Base-by-base conservation (phyloP, 306 rosid species). In the Cotoneaster glaucophyllus region DNA sequence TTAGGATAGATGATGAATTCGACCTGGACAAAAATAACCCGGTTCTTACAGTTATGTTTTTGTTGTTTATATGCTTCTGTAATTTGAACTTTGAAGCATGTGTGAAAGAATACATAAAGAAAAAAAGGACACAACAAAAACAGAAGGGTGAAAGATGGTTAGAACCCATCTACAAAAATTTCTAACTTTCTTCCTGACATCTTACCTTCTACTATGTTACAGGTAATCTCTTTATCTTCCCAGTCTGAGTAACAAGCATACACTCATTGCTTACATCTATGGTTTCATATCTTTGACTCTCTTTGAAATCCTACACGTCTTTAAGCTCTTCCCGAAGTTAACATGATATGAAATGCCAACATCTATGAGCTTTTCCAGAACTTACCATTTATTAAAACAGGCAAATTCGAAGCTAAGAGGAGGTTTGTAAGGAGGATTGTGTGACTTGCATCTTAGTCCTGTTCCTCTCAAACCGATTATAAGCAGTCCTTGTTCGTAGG, bases 401-500 rank as follows among this genome's bases (percentile, higher is more conserved):
- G 25, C 11, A 11, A 67, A 26, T 59, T 50, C 10, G 48, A 13
- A 65, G 43, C 64, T 78, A 76, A 9, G 52, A 73, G 37, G 64
- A 73, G 39, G 57, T 44, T 64, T 69, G 68, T 29, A 39, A 64
- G 22, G n/a, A 64, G 41, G 43, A 18, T 18, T 64, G 44, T 15
- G 21, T 64, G 25, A 29, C 43, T 31, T 31, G 66, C 39, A 64
- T 70, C 63, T 56, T 73, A 43, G 43, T 85, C 39, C 50, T 72
- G 71, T 75, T 71, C 48, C 78, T 83, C 67, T 86, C 96, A 80
- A 74, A 79, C 48, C 63, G 81, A 54, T 79, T 66, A 77, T 93
- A 93, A 50, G 90, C 95, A 1, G 76, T 71, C 73, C 82, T 86
- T 43, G 97, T 93, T 80, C 97, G 69, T 4, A 89, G 62, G 85